These are phyloP conservation scores for Lactarius sanguifluus DNA, from an alignment of 768 basidiomycete species.

Conservation along the genomic window DNA sequence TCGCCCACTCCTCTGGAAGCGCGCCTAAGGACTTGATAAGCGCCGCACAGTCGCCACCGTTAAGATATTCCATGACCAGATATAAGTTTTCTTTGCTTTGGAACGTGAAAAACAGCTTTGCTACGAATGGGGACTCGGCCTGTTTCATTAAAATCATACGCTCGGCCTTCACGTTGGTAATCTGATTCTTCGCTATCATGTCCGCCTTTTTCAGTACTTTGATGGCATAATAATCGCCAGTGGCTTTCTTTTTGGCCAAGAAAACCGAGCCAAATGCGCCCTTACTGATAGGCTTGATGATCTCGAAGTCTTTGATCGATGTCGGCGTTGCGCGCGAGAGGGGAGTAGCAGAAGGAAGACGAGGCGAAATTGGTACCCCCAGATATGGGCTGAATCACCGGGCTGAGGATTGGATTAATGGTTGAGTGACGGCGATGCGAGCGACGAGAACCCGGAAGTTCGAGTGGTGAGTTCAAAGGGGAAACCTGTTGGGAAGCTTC, in stretches of 20 bases:
- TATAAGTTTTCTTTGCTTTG: constrained; percentile 99
- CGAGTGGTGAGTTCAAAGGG: constrained; percentile 62
- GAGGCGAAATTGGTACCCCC: constrained; percentile 75
- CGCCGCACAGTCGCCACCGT: constrained; percentile 96
- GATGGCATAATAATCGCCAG: constrained; percentile 98
- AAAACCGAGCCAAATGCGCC: constrained; percentile 99
- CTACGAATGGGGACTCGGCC: constrained; percentile 96
- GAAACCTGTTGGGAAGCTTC: constrained; percentile 67
- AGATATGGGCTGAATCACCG: constrained; percentile 56
- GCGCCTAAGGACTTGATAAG: constrained; percentile 94
- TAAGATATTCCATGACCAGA: constrained; percentile 99
- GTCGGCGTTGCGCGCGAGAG: constrained; percentile 77
- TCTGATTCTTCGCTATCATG: constrained; percentile 99
- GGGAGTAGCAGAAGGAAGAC: constrained; percentile 76
- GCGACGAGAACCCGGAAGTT: constrained; percentile 50
- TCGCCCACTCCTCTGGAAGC: constrained; percentile 95
- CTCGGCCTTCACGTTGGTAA: constrained; percentile 99
- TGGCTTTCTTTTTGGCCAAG: constrained; percentile 95
- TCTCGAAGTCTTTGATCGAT: constrained; percentile 98
- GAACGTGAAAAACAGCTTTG: constrained; percentile 97
- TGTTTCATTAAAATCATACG: constrained; percentile 99
- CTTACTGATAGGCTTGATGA: constrained; percentile 99
- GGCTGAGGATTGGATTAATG: constrained; percentile 49
- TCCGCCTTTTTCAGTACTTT: constrained; percentile 99
- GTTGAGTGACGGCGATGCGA: constrained; percentile 67